Conservation (phyloP, 1,139 yeast species). For the Ogataea hybrid region DNA sequence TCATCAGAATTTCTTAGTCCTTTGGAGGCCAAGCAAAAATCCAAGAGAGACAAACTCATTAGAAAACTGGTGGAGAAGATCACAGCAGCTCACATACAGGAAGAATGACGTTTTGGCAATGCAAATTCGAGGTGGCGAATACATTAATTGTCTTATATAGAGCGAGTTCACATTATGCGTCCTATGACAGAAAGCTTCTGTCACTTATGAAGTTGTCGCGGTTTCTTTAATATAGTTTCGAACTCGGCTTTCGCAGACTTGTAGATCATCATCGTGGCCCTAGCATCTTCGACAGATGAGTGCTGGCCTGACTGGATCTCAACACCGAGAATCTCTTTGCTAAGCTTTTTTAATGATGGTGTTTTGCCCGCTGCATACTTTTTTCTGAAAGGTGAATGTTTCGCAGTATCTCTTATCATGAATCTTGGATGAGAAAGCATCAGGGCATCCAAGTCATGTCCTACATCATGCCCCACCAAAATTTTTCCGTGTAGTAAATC, state of each 20-base stretch:
- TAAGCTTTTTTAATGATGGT: constrained; percentile 69
- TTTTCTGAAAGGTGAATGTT: constrained; percentile 54
- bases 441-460: constrained; percentile 72
- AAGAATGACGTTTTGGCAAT: too few species aligned
- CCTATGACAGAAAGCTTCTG: too few species aligned
- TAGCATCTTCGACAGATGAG: constrained; percentile 89
- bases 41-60: too few species aligned
- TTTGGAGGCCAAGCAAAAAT: too few species aligned
- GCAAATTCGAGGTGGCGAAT: too few species aligned
- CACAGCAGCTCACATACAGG: too few species aligned
- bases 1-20: too few species aligned
- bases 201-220: too few species aligned
- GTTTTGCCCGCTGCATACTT: constrained; percentile 59
- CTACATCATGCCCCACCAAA: constrained; percentile 82
- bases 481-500: constrained; percentile 50
- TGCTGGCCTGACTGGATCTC: constrained; percentile 77
- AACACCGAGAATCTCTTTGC: constrained; percentile 52
- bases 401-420: constrained; percentile 72
- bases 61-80: too few species aligned
- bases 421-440: constrained; percentile 64
- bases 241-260: constrained; percentile 60
- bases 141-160: too few species aligned
- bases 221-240: too few species aligned
- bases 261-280: constrained; percentile 79
- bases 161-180: too few species aligned